These are phyloP conservation scores for Lepiota venenata DNA, from an alignment of 768 basidiomycete species.

Conservation along the genomic window DNA sequence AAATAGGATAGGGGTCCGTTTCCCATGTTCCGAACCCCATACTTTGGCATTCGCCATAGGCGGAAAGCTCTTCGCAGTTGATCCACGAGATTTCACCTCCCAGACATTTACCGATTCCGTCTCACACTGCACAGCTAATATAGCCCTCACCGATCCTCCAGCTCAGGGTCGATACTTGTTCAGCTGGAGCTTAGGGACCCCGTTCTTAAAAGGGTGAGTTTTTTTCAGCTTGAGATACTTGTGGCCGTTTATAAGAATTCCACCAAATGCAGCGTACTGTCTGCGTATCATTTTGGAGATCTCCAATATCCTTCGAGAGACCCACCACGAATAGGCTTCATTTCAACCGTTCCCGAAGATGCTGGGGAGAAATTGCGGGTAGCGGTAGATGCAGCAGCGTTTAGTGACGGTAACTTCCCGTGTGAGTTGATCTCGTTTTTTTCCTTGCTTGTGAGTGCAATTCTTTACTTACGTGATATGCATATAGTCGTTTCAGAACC, in stretches of 20 bases:
- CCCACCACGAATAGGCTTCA: constrained; percentile 64
- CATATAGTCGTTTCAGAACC: constrained; percentile 33
- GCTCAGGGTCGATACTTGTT: constrained; percentile 55
- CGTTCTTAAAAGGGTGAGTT: constrained; percentile 71
- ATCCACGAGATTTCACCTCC: constrained; percentile 66
- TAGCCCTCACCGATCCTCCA: constrained; percentile 65
- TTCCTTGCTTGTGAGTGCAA: not conserved
- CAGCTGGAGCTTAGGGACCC: constrained; percentile 76
- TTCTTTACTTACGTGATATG: not conserved
- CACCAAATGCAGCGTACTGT: constrained; percentile 47
- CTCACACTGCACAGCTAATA: constrained; percentile 46
- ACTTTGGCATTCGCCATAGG: constrained; percentile 66
- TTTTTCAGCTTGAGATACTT: not conserved
- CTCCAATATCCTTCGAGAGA: constrained; percentile 64
- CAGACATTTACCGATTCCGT: constrained; percentile 36
- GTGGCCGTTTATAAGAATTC: not conserved
- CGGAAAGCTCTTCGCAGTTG: constrained; percentile 66
- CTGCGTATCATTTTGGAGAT: constrained; percentile 73
- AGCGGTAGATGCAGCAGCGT: constrained; percentile 24
- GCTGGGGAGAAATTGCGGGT: constrained; percentile 34
- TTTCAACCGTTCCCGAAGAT: constrained; percentile 65
- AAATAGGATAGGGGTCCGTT: constrained; percentile 35
- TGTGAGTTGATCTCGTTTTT: constrained; percentile 21
- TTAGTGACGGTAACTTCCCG: constrained; percentile 31
- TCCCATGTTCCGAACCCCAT: constrained; percentile 60